Evolutionary conservation across 176 grass and related monocot species (phyloP).

Genomic region (Puccinellia tenuiflora): DNA sequence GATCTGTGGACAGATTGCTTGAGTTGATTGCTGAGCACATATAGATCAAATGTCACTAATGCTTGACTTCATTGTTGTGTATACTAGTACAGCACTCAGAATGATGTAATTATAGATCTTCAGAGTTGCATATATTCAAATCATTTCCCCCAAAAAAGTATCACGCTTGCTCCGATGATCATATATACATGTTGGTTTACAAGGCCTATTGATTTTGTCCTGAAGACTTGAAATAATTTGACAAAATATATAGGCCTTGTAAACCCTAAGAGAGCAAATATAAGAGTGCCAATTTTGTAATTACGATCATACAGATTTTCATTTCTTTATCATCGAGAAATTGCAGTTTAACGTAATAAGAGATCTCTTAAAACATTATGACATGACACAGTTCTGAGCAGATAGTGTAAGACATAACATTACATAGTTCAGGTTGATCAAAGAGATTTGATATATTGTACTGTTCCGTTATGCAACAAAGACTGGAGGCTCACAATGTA

Average conservation of each 20-base stretch:
- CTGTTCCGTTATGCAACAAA: background rate
- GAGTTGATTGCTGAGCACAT: background rate
- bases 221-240: background rate
- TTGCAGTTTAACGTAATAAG: background rate
- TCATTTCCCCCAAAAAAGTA: background rate
- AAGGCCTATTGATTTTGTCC: background rate
- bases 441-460: background rate
- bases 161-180: background rate
- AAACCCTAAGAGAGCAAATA: background rate
- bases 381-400: background rate
- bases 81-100: background rate
- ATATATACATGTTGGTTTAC: background rate
- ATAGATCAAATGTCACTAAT: background rate
- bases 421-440: background rate
- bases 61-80: conserved; percentile 1
- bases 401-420: background rate
- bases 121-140: background rate
- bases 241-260: background rate
- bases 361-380: background rate
- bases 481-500: background rate
- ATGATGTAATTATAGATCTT: background rate
- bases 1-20: background rate
- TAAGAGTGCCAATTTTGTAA: background rate
- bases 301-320: background rate
- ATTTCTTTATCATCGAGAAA: background rate